These are phyloP conservation scores for Globisporangium megalacanthum DNA, from an alignment of 352 stramenopile genomes.

Conservation along the genomic window DNA sequence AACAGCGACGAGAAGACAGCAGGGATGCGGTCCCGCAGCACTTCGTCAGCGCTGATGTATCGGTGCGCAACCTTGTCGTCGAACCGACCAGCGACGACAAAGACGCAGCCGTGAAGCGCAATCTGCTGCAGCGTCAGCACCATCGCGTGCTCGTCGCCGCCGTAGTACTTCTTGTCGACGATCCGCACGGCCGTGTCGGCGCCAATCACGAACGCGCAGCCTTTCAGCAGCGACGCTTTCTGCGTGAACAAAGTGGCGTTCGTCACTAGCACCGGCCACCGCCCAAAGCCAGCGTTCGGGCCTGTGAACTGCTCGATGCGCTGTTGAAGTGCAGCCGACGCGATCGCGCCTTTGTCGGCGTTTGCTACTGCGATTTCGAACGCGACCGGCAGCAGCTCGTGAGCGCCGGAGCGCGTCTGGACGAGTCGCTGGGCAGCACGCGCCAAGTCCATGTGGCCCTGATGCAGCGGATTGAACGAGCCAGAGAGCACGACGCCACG, in stretches of 20 bases:
- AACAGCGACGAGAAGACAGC: constrained; percentile 59
- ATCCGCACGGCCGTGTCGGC: constrained; percentile 86
- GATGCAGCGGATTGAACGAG: constrained; percentile 82
- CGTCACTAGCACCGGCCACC: constrained; percentile 72
- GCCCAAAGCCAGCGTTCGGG: constrained; percentile 12
- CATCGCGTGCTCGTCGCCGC: constrained; percentile 68
- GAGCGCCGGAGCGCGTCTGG: constrained; percentile 16
- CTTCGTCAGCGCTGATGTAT: constrained; percentile 56
- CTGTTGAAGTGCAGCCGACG: constrained; percentile 25
- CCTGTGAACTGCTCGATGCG: constrained; percentile 56
- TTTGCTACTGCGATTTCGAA: constrained; percentile 80
- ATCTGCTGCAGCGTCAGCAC: constrained; percentile 70
- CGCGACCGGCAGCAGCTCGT: constrained; percentile 27
- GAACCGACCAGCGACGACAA: constrained; percentile 84
- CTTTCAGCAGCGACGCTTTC: constrained; percentile 73
- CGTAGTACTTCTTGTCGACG: constrained; percentile 90
- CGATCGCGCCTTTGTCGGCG: constrained; percentile 71
- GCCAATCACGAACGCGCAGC: constrained; percentile 83
- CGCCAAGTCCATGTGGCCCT: constrained; percentile 62
- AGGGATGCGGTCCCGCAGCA: constrained; percentile 41
- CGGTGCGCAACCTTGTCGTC: constrained; percentile 40
- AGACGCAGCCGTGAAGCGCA: constrained; percentile 50
- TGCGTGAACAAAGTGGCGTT: constrained; percentile 74
- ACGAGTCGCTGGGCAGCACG: constrained; percentile 39
- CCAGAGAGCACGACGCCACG: constrained; percentile 62